phyloP scores from a whole-genome alignment of 805 yeast species.

The Kuraishia molischiana region DNA sequence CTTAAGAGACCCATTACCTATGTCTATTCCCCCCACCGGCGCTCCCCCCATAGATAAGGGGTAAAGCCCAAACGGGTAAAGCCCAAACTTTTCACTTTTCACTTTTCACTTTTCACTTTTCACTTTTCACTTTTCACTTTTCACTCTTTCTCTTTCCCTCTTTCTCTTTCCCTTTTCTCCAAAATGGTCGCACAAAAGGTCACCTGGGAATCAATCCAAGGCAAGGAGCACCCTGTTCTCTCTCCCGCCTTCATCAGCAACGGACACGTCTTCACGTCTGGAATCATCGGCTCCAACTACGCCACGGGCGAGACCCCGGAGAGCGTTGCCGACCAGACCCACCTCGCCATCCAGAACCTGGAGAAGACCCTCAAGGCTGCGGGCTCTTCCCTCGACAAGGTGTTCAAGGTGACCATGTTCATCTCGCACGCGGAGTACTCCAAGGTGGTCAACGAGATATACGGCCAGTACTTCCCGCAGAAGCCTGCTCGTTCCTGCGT shows the following conservation, averaged over 20 bases:
- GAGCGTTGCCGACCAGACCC: constrained; percentile 29
- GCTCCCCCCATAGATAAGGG: too few species aligned
- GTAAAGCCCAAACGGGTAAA: too few species aligned
- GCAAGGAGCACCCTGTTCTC: constrained; percentile 17
- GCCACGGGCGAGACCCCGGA: constrained; percentile 18
- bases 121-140: too few species aligned
- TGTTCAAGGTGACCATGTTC: constrained; percentile 33
- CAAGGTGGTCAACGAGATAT: constrained; percentile 27
- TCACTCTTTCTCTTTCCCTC: too few species aligned
- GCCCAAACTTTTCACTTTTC: too few species aligned
- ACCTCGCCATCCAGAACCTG: constrained; percentile 26
- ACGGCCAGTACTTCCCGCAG: constrained; percentile 28
- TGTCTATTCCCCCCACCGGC: too few species aligned
- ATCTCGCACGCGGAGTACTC: constrained; percentile 28
- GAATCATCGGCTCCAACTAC: constrained; percentile 24
- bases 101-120: too few species aligned
- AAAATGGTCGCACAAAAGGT: constrained; percentile 13
- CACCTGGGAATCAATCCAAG: constrained; percentile 25
- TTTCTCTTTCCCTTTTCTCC: too few species aligned
- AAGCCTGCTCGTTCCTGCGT: constrained; percentile 37
- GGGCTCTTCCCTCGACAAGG: constrained; percentile 29
- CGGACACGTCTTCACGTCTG: constrained; percentile 33
- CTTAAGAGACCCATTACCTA: too few species aligned
- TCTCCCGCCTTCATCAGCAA: constrained; percentile 26
- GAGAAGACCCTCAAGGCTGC: constrained; percentile 24